These are phyloP conservation scores for Didymella exigua DNA, from an alignment of 2,329 filamentous ascomycete genomes.

Conservation along the genomic window DNA sequence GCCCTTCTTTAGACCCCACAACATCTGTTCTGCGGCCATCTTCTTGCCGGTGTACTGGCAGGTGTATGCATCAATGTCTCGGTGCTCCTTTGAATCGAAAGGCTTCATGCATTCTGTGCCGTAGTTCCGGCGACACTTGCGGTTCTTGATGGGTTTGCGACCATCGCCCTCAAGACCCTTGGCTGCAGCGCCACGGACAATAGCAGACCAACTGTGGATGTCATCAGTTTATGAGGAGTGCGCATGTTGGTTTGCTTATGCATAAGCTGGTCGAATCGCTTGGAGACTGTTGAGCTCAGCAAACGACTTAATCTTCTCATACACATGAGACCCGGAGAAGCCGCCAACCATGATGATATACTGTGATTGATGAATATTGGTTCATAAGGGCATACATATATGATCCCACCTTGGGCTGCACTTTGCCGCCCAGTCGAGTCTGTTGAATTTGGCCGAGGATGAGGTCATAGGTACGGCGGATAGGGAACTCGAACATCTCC, in stretches of 20 bases:
- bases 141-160: neutral
- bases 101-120: neutral
- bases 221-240: neutral
- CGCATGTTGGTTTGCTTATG: conserved; percentile 18
- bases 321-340: conserved; percentile 35
- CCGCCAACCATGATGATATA: conserved; percentile 36
- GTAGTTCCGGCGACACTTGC: conserved; percentile 33
- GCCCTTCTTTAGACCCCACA: conserved; percentile 25
- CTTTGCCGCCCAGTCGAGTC: neutral
- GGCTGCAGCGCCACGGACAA: conserved; percentile 30
- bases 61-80: conserved; percentile 16
- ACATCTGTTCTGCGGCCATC: conserved; percentile 15
- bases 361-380: neutral
- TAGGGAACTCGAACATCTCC: conserved; percentile 24
- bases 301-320: conserved; percentile 18
- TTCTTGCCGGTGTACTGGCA: neutral
- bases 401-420: conserved; percentile 24
- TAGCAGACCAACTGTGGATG: conserved; percentile 31
- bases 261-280: conserved; percentile 20
- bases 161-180: conserved; percentile 30
- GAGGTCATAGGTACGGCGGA: conserved; percentile 21
- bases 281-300: neutral
- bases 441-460: neutral
- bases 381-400: neutral
- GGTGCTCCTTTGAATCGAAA: conserved; percentile 3